Conservation (phyloP, 495 filamentous ascomycete genomes). For the Hyphodiscus hymeniophilus region DNA sequence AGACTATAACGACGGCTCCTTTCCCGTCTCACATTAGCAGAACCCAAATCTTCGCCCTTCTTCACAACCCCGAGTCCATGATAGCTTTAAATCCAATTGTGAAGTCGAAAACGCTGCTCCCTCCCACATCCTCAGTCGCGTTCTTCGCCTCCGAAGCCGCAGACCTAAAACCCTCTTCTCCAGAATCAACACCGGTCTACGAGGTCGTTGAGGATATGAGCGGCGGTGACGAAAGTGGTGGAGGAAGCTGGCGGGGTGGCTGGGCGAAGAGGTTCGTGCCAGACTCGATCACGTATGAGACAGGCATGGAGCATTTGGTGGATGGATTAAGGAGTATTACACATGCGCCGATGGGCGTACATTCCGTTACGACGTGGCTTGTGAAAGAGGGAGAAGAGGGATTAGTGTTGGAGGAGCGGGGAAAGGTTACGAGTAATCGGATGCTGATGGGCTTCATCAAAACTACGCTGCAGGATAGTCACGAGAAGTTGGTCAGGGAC, state of each 20-base stretch:
- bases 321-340: too few relatives aligned
- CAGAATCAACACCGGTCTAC: too few relatives aligned
- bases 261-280: too few relatives aligned
- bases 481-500: constrained; percentile 10
- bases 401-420: constrained; percentile 9
- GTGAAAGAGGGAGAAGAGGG: background rate
- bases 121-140: background rate
- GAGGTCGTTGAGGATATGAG: too few relatives aligned
- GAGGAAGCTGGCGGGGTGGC: too few relatives aligned
- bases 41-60: constrained; percentile 10
- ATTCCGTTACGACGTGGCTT: background rate
- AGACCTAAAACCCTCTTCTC: too few relatives aligned
- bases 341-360: too few relatives aligned
- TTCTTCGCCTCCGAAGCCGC: too few relatives aligned
- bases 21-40: constrained; percentile 10
- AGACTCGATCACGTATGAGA: too few relatives aligned
- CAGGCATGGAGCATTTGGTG: too few relatives aligned
- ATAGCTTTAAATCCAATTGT: constrained; percentile 16
- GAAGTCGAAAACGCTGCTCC: constrained; percentile 10
- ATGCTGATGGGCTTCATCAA: constrained; percentile 20
- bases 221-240: too few relatives aligned
- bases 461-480: constrained; percentile 15
- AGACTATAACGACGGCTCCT: constrained; percentile 1
- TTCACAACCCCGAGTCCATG: constrained; percentile 13
- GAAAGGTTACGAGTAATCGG: constrained; percentile 15